These are phyloP conservation scores for Oxyria digyna DNA, from an alignment of 148 eudicot species.

Conservation along the genomic window DNA sequence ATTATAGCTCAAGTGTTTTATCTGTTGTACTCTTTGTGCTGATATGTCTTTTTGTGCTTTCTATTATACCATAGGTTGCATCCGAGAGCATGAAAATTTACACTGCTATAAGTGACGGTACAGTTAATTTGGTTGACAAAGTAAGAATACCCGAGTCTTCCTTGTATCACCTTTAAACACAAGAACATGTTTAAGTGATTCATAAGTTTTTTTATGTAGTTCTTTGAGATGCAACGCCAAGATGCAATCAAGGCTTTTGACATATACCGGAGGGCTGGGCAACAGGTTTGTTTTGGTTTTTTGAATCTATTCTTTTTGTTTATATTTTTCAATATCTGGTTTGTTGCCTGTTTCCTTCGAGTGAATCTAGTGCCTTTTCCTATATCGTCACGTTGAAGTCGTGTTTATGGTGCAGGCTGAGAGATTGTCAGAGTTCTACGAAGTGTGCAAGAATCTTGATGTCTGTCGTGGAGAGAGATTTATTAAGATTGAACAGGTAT, in stretches of 20 bases:
- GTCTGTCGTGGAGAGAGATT: slow-evolving; percentile 75
- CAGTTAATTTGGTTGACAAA: slow-evolving; percentile 90
- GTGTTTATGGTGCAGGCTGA: slow-evolving; percentile 53
- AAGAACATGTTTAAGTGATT: background rate
- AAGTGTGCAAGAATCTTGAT: slow-evolving; percentile 81
- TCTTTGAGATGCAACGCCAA: slow-evolving; percentile 86
- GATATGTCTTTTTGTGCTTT: background rate
- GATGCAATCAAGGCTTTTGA: slow-evolving; percentile 83
- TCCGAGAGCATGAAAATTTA: slow-evolving; percentile 87
- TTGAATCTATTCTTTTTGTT: background rate
- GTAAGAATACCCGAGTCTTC: slow-evolving; percentile 21
- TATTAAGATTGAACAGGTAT: slow-evolving; percentile 87
- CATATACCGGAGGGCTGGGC: slow-evolving; percentile 77
- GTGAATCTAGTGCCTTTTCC: background rate
- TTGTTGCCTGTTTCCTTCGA: background rate
- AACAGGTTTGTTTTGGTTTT: slow-evolving; percentile 47
- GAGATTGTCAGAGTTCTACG: slow-evolving; percentile 89
- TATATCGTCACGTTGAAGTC: background rate
- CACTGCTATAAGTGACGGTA: slow-evolving; percentile 82
- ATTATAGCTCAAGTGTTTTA: background rate
- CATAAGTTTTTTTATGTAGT: slow-evolving; percentile 27
- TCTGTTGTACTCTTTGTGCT: background rate
- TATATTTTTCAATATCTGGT: background rate
- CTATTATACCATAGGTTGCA: slow-evolving; percentile 69
- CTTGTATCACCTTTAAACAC: background rate